Evolutionary conservation across 768 basidiomycete genomes (phyloP), one percentile per base, ranked within the genome.

Genomic region (Pisolithus microcarpus): DNA sequence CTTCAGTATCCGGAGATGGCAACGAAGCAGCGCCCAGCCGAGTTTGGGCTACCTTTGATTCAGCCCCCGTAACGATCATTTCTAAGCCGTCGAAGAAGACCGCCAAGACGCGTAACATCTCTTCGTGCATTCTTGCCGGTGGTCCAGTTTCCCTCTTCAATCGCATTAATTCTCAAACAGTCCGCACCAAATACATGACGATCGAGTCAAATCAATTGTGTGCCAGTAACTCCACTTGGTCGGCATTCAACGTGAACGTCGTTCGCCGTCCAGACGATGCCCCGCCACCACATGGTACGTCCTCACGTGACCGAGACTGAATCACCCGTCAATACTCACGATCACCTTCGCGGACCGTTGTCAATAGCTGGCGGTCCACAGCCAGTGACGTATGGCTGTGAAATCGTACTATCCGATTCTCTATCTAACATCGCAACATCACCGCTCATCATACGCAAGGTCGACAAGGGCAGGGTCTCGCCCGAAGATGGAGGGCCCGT

Each of bases 61-160:
- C 92, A 28, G 84, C 88, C 31, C 89, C 91, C 43, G 86, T 97
- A 60, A 85, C 87, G 43, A 92, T 96, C 70, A 93, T 97, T 62
- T 94, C 93, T 61, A 96, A 96, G 68, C 93, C 93, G 31, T 93
- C 91, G 53, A 94, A 94, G 79, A 94, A 93, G 76, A 95, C 91
- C 9, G 90, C 90, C 52, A 95, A 94, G 73, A 92, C 92, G 60
- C 85, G 92, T 72, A 85, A 89, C 73, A 87, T 87, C 63, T 86
- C 84, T 40, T 91, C 85, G 19, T 94, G 91, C 72, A 91, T 96
- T 66, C 78, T 91, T 49, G 86, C 85, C 26, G 87, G 88, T 44
- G 87, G 90, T 19, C 87, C 91, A 34, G 89, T 97, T 46, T 90
- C 91, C 48, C 79, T 97, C 43, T 95, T 93, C 78, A 92, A 93